phyloP scores from a whole-genome alignment of 176 grass and related monocot species.

The Aegilops longissima region DNA sequence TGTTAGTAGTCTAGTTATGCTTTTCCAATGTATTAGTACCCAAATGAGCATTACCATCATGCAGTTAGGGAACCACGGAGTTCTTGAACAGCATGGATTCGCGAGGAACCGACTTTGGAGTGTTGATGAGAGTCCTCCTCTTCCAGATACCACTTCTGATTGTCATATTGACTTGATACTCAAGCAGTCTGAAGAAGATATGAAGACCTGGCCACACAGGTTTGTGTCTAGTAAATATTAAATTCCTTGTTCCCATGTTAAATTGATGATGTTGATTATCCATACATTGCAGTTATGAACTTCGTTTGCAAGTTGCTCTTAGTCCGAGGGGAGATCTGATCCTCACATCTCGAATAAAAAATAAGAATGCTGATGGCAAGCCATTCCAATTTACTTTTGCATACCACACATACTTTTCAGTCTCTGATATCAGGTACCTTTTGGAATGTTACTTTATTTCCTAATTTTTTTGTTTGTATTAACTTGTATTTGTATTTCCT shows the following conservation, averaged over 20 bases:
- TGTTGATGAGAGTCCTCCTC: constrained; percentile 54
- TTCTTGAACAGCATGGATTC: constrained; percentile 73
- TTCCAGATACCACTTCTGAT: constrained; percentile 34
- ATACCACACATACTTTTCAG: constrained; percentile 70
- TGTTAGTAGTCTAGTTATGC: constrained; percentile 12
- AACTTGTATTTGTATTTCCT: background rate
- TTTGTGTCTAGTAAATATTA: constrained; percentile 25
- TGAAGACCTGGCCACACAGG: constrained; percentile 84
- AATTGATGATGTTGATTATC: constrained; percentile 11
- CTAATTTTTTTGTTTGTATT: background rate
- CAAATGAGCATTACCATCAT: background rate
- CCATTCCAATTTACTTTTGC: constrained; percentile 84
- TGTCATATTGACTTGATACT: constrained; percentile 69
- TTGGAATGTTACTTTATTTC: background rate
- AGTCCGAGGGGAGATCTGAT: constrained; percentile 68
- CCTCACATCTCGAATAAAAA: constrained; percentile 67
- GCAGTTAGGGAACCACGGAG: constrained; percentile 70
- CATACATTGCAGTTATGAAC: constrained; percentile 62
- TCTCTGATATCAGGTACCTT: constrained; percentile 85
- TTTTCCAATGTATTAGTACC: constrained; percentile 18
- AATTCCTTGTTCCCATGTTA: background rate
- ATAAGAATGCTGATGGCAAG: constrained; percentile 61
- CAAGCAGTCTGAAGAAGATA: constrained; percentile 65
- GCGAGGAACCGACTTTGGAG: constrained; percentile 75
- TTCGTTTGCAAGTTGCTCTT: constrained; percentile 66